Percentiles rank a stretch among this genome's conserved stretches.
phyloP scores from a whole-genome alignment of 228 moss, liverwort and hornwort species.

The Sphagnum magellanicum region DNA sequence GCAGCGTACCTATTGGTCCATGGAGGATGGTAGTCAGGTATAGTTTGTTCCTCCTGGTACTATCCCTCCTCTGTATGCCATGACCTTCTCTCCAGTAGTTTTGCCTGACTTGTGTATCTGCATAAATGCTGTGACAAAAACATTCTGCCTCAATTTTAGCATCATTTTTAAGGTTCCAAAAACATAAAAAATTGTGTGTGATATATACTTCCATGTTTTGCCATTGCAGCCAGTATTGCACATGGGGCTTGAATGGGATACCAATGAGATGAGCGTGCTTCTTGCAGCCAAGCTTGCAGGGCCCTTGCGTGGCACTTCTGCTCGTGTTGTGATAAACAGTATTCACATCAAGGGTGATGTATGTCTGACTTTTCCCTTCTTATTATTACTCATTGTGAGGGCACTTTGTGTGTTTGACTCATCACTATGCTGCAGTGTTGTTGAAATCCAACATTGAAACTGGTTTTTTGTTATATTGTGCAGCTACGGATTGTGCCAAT shows the following conservation, averaged over 20 bases:
- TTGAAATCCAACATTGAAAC: not conserved
- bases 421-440: not conserved
- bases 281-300: conserved; percentile 89
- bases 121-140: no score
- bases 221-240: conserved; percentile 71
- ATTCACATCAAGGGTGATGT: conserved; percentile 97
- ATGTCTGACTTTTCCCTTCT: conserved; percentile 17
- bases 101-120: not conserved
- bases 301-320: conserved; percentile 82
- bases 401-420: not conserved
- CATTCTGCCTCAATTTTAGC: not conserved
- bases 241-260: conserved; percentile 94
- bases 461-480: conserved; percentile 3
- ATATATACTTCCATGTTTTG: not conserved
- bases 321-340: conserved; percentile 85
- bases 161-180: not conserved
- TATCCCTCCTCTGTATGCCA: not conserved
- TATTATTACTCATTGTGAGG: not conserved
- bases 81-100: not conserved
- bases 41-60: conserved; percentile 3
- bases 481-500: conserved; percentile 84
- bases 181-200: not conserved
- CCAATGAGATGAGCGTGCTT: conserved; percentile 96
- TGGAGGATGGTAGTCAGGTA: conserved; percentile 73
- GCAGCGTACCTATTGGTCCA: conserved; percentile 85